Evolutionary conservation across 1,284 basidiomycete species (phyloP).

Genomic region (Amylostereum chailletii): DNA sequence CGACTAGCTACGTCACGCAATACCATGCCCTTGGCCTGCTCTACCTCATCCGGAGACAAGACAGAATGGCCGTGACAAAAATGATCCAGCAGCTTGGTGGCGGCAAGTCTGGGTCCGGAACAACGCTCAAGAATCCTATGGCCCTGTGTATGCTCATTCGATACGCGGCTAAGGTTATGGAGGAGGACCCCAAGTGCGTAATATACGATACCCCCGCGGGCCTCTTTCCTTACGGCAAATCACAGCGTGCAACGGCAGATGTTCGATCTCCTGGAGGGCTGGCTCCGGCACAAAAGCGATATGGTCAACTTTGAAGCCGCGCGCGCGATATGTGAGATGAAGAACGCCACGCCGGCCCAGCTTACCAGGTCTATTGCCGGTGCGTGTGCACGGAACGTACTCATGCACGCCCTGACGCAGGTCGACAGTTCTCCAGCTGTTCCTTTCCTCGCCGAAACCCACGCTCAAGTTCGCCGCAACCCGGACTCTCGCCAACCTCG

Average conservation of each 20-base stretch:
- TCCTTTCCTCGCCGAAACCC: slow-evolving; percentile 89
- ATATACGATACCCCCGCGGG: neutral
- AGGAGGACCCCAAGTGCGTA: slow-evolving; percentile 93
- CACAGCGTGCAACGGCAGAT: slow-evolving; percentile 83
- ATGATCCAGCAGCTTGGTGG: slow-evolving; percentile 97
- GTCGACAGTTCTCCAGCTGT: slow-evolving; percentile 75
- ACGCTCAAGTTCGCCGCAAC: slow-evolving; percentile 97
- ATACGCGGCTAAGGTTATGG: slow-evolving; percentile 95
- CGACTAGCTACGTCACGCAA: slow-evolving; percentile 89
- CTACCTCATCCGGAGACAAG: slow-evolving; percentile 93
- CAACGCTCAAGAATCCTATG: slow-evolving; percentile 89
- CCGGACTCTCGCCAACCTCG: slow-evolving; percentile 86
- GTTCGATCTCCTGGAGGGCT: slow-evolving; percentile 90
- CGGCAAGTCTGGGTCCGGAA: slow-evolving; percentile 75
- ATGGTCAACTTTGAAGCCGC: slow-evolving; percentile 99
- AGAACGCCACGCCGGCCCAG: slow-evolving; percentile 69
- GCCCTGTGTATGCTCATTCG: slow-evolving; percentile 99
- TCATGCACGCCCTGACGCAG: slow-evolving; percentile 4
- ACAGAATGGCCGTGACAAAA: slow-evolving; percentile 98
- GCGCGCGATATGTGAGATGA: slow-evolving; percentile 95
- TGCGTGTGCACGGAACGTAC: slow-evolving; percentile 26
- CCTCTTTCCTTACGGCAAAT: slow-evolving; percentile 1
- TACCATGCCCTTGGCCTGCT: slow-evolving; percentile 95
- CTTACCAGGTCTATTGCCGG: slow-evolving; percentile 84
- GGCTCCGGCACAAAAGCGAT: slow-evolving; percentile 97